These are phyloP conservation scores for Pseudohalonectria lignicola DNA, from an alignment of 2,329 filamentous ascomycete genomes.

Conservation along the genomic window DNA sequence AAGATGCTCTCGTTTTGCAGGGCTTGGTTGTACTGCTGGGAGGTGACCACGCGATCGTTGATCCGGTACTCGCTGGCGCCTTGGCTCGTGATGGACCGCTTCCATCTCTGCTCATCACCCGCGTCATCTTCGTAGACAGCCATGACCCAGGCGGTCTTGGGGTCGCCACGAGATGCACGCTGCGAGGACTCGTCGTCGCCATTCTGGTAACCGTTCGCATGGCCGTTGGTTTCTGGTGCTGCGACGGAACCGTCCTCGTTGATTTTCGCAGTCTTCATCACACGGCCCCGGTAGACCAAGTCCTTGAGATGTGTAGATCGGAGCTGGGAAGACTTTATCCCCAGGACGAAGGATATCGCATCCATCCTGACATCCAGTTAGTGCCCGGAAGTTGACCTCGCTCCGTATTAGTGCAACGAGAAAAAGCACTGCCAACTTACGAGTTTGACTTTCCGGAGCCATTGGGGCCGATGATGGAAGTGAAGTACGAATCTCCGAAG, in stretches of 20 bases:
- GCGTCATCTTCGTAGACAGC: conserved; percentile 97
- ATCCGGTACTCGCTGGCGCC: conserved; percentile 94
- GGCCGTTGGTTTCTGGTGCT: conserved; percentile 43
- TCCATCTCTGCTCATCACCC: conserved; percentile 91
- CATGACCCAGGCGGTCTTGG: conserved; percentile 97
- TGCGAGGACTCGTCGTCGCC: conserved; percentile 50
- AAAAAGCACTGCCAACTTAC: too few species aligned
- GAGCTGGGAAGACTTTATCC: conserved; percentile 96
- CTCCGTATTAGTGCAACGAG: too few species aligned
- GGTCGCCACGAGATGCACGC: conserved; percentile 64
- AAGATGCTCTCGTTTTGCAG: conserved; percentile 91
- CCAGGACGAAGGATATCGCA: conserved; percentile 96
- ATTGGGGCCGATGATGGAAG: conserved; percentile 98
- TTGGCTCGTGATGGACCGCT: conserved; percentile 79
- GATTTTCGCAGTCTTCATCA: conserved; percentile 84
- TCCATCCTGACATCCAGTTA: conserved; percentile 64
- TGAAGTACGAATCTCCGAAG: conserved; percentile 97
- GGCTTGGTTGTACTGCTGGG: conserved; percentile 86
- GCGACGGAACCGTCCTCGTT: conserved; percentile 79
- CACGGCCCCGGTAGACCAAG: conserved; percentile 88
- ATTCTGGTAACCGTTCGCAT: conserved; percentile 49
- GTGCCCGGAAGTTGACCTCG: too few species aligned
- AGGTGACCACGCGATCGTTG: conserved; percentile 81
- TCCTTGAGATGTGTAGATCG: conserved; percentile 90
- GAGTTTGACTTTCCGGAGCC: conserved; percentile 98